A percentile compares a stretch with the other conserved stretches of the same genome.
phyloP scores from a whole-genome alignment of 2,329 filamentous ascomycete species.

The Sporothrix luriei region DNA sequence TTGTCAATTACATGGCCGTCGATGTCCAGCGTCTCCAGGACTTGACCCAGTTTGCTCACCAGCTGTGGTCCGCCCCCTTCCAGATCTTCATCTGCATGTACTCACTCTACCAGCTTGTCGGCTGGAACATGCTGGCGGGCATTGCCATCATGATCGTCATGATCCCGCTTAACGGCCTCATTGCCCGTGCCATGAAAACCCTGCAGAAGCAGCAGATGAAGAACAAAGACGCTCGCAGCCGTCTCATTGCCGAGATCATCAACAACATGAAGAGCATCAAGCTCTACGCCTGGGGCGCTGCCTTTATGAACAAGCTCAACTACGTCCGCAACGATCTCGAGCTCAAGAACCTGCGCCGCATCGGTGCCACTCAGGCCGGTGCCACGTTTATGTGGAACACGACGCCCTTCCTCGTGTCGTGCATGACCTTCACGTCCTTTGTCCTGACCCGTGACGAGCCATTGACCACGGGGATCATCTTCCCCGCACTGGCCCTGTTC shows the following conservation, averaged over 20 bases:
- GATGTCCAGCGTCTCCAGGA: slow-evolving; percentile 95
- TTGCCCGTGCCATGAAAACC: slow-evolving; percentile 89
- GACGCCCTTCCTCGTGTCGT: slow-evolving; percentile 95
- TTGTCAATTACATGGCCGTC: slow-evolving; percentile 99
- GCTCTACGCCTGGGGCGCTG: slow-evolving; percentile 94
- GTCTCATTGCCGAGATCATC: slow-evolving; percentile 94
- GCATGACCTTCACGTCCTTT: slow-evolving; percentile 92
- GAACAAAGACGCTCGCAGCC: slow-evolving; percentile 93
- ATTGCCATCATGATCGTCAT: slow-evolving; percentile 94
- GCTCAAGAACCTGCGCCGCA: slow-evolving; percentile 91
- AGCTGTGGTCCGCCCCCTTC: slow-evolving; percentile 95
- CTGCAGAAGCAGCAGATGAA: slow-evolving; percentile 98
- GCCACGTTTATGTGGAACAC: slow-evolving; percentile 99
- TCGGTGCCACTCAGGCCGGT: slow-evolving; percentile 89
- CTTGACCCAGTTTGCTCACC: slow-evolving; percentile 90
- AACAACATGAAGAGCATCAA: slow-evolving; percentile 99
- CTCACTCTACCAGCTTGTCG: slow-evolving; percentile 92
- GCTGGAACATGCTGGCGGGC: slow-evolving; percentile 92
- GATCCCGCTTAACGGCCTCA: slow-evolving; percentile 93
- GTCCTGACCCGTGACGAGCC: slow-evolving; percentile 80
- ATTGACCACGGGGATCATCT: slow-evolving; percentile 91
- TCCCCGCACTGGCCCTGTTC: slow-evolving; percentile 91
- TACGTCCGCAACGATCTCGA: slow-evolving; percentile 95
- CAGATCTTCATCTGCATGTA: slow-evolving; percentile 96
- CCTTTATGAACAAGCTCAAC: slow-evolving; percentile 97